Conservation (phyloP, 805 yeast genomes). For the Metschnikowia baotianmanensis region DNA sequence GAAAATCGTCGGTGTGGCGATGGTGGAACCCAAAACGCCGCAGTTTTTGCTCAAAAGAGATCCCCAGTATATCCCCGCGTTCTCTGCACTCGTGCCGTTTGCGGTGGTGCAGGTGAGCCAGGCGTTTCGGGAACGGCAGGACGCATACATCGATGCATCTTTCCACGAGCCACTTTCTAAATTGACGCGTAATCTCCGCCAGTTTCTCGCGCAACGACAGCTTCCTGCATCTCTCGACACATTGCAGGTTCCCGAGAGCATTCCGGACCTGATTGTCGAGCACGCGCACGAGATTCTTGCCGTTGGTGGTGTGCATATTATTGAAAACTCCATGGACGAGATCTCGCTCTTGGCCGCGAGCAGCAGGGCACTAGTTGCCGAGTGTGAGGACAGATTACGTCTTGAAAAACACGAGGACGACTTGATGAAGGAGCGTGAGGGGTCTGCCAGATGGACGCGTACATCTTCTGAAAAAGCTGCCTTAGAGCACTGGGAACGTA, state of each 20-base stretch:
- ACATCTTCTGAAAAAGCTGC: constrained; percentile 46
- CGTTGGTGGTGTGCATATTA: constrained; percentile 48
- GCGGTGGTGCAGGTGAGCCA: constrained; percentile 61
- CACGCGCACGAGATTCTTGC: constrained; percentile 54
- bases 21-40: constrained; percentile 51
- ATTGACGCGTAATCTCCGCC: constrained; percentile 43
- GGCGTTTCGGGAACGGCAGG: constrained; percentile 66
- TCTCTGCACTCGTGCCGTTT: constrained; percentile 49
- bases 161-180: constrained; percentile 46
- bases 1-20: constrained; percentile 46
- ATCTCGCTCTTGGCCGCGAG: constrained; percentile 43
- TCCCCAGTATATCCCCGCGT: constrained; percentile 20
- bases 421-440: constrained; percentile 48
- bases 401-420: constrained; percentile 58
- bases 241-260: constrained; percentile 50
- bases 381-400: constrained; percentile 44
- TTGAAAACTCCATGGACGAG: constrained; percentile 45
- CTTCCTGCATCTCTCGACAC: constrained; percentile 65
- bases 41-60: constrained; percentile 7
- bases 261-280: constrained; percentile 57
- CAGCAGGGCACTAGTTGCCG: constrained; percentile 42
- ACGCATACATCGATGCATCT: constrained; percentile 47
- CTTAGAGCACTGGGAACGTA: constrained; percentile 34
- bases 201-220: constrained; percentile 46
- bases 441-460: constrained; percentile 55